Evolutionary conservation across 1,139 yeast species (phyloP), one percentile per base, ranked within the genome.

Genomic region (Blastobotrys aristatus): DNA sequence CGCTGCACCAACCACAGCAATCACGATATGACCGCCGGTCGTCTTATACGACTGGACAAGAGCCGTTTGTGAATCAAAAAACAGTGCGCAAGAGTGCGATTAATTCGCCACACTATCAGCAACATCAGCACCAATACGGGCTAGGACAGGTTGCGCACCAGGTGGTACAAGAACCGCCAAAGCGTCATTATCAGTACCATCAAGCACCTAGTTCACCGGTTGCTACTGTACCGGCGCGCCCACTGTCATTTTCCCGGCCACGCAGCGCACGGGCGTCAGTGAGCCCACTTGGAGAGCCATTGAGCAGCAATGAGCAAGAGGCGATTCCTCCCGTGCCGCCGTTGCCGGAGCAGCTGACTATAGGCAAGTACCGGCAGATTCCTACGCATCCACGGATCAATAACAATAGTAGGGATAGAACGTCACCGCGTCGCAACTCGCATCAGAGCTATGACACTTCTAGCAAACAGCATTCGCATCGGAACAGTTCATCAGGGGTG

Each of bases 271-370:
- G 48, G 13, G 40, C 44, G 14, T 49, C 54, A 21, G 22, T 48
- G 17, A 51, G 56, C 11, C 56, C 57, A n/a, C 29, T 22, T 5
- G 30, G n/a, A 17, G 41, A 30, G 14, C 35, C 34, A 20, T 13
- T 24, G n/a, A n/a, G 16, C 8, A 6, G 20, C 4, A 14, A 11
- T 13, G 17, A 33, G 24, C 2, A 39, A 46, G 47, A 48, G 14
- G 24, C 42, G 14, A 48, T 53, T 8, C 61, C 61, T 5, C 60
- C 59, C 10, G 60, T 57, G 2, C 60, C 61, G 11, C 58, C 57
- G 10, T 17, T 57, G 31, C 60, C 60, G n/a, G 54, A 50, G 11
- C 60, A 57, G 37, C 48, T 57, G n/a, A 40, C 46, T 33, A 50
- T 52, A 14, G 52, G 55, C 2, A 38, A 50, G 18, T 50, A 49